Percentiles rank a stretch among this genome's conserved stretches.
These are phyloP conservation scores for Plectosphaerella sp. DNA, from an alignment of 2,329 filamentous ascomycete species.

Conservation along the genomic window DNA sequence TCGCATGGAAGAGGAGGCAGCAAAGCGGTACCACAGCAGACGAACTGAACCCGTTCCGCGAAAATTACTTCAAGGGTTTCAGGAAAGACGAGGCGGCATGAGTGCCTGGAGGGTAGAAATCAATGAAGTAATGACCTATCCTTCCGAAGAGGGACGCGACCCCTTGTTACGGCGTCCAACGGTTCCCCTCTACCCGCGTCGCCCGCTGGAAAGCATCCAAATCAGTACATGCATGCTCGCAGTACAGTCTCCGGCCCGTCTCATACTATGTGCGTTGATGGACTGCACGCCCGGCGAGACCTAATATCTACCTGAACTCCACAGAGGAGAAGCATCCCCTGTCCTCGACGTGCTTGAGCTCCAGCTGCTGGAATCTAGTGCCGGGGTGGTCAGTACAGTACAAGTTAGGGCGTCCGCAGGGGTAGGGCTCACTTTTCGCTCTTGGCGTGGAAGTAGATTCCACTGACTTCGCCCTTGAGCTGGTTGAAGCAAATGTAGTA, in stretches of 20 bases:
- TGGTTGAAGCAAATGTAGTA: slow-evolving; percentile 99
- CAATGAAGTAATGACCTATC: not conserved
- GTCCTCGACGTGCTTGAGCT: slow-evolving; percentile 84
- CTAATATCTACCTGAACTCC: slow-evolving; percentile 61
- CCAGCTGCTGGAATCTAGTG: slow-evolving; percentile 81
- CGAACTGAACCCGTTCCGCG: slow-evolving; percentile 57
- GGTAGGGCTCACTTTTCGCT: slow-evolving; percentile 78
- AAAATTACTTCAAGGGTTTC: slow-evolving; percentile 55
- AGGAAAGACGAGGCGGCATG: slow-evolving; percentile 23
- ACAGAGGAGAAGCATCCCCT: slow-evolving; percentile 78
- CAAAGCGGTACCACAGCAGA: slow-evolving; percentile 46
- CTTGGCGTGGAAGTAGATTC: slow-evolving; percentile 97
- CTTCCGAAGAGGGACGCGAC: not conserved
- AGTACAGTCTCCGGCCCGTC: not conserved
- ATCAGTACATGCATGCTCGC: not conserved
- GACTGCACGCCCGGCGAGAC: not conserved
- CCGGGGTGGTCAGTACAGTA: not conserved
- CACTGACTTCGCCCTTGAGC: slow-evolving; percentile 75
- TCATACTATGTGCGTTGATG: not conserved
- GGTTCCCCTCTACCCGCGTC: too few relatives aligned
- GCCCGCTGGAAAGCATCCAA: not conserved
- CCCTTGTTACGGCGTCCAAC: too few relatives aligned
- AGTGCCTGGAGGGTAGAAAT: not conserved
- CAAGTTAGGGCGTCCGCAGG: not conserved
- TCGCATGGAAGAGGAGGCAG: slow-evolving; percentile 20